Evolutionary conservation across 2,329 filamentous ascomycete genomes (phyloP).

Genomic region (Sporothrix pallida): DNA sequence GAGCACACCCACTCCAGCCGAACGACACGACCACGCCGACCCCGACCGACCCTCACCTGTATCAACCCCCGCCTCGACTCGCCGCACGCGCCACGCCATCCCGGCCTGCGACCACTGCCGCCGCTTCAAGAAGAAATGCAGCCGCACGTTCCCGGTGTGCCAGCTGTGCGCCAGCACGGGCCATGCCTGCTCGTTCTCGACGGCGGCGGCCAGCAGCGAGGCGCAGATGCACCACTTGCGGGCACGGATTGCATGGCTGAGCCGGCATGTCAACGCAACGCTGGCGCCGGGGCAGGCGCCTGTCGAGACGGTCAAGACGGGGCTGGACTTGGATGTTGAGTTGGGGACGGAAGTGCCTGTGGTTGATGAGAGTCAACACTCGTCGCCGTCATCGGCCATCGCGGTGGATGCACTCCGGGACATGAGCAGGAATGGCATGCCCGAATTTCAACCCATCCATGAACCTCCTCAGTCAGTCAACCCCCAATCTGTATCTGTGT

Average conservation of each 20-base stretch:
- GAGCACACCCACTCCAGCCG: background rate
- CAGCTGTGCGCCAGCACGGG: conserved; percentile 49
- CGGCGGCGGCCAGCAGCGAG: conserved; percentile 41
- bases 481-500: background rate
- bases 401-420: background rate
- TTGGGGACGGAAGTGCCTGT: background rate
- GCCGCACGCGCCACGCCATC: background rate
- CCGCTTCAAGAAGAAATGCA: conserved; percentile 52
- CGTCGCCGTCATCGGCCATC: background rate
- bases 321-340: conserved; percentile 10
- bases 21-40: background rate
- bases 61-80: background rate
- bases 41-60: background rate
- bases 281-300: conserved; percentile 10
- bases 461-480: too few relatives aligned
- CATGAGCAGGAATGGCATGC: background rate
- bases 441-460: background rate
- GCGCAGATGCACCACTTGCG: conserved; percentile 45
- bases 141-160: conserved; percentile 51
- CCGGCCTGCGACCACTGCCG: conserved; percentile 34
- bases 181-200: conserved; percentile 48
- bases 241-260: conserved; percentile 51
- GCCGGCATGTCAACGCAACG: conserved; percentile 17
- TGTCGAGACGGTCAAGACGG: conserved; percentile 45
- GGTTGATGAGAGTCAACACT: background rate